Conservation (phyloP, 345 rosid species). For the Melaleuca quinquenervia region DNA sequence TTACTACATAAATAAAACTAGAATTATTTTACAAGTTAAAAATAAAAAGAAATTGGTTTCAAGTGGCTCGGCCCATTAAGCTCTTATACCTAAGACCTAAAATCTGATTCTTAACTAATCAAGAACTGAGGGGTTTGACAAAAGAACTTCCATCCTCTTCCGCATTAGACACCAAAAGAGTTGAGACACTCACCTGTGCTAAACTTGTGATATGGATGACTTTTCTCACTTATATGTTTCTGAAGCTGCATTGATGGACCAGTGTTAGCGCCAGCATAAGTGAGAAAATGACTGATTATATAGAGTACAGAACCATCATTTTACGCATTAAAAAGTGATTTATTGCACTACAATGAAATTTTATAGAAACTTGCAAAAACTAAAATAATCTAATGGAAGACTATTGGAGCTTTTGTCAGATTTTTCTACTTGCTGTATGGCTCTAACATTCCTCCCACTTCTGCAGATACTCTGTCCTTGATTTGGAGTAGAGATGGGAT, state of each 20-base stretch:
- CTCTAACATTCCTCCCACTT: not conserved
- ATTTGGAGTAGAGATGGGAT: not conserved
- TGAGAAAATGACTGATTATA: not conserved
- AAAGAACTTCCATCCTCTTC: not conserved
- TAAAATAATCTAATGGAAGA: not conserved
- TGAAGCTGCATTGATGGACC: slow-evolving; percentile 41
- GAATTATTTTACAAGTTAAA: not conserved
- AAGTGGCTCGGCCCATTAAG: not conserved
- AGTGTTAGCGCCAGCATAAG: not conserved
- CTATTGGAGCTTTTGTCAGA: not conserved
- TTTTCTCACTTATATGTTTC: slow-evolving; percentile 64
- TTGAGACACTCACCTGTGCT: slow-evolving; percentile 52
- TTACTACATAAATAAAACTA: not conserved
- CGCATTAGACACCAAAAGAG: not conserved
- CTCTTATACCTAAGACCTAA: not conserved
- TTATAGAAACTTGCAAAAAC: not conserved
- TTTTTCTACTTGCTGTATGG: not conserved
- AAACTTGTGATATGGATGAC: slow-evolving; percentile 86
- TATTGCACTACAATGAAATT: not conserved
- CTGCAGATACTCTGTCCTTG: not conserved
- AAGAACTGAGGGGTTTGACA: not conserved
- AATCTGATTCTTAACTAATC: not conserved
- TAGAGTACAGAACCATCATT: not conserved
- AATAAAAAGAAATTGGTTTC: not conserved
- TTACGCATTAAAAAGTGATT: not conserved